Evolutionary conservation across 2,329 filamentous ascomycete species (phyloP).

Genomic region (Fusarium mexicanum): DNA sequence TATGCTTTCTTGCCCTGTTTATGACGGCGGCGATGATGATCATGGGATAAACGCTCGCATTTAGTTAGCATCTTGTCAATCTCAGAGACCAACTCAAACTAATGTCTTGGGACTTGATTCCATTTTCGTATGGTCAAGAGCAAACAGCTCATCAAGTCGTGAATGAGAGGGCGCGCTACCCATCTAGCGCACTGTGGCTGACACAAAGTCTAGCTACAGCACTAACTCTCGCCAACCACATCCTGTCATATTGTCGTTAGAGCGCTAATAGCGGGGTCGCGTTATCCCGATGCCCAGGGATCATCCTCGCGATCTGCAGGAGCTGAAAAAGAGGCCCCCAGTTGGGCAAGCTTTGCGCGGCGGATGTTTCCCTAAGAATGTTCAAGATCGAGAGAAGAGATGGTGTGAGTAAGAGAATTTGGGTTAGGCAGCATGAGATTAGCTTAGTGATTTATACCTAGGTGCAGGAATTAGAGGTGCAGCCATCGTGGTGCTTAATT

Average conservation of each 20-base stretch:
- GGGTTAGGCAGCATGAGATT: neutral
- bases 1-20: neutral
- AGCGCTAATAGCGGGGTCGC: neutral
- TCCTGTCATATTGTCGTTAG: neutral
- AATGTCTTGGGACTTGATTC: neutral
- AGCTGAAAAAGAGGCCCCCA: slow-evolving; percentile 23
- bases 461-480: neutral
- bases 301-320: slow-evolving; percentile 9
- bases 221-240: neutral
- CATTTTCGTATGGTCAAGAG: neutral
- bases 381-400: neutral
- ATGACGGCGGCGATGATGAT: neutral
- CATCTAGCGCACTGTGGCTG: slow-evolving; percentile 23
- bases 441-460: neutral
- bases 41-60: neutral
- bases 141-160: neutral
- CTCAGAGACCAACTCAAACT: neutral
- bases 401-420: neutral
- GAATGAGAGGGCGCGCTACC: slow-evolving; percentile 19
- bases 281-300: neutral
- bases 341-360: slow-evolving; percentile 14
- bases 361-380: neutral
- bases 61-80: neutral
- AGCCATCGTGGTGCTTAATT: neutral
- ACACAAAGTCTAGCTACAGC: neutral